Evolutionary conservation across 345 rosid species (phyloP), one percentile per base, ranked within the genome.

Genomic region (Pistacia atlantica): DNA sequence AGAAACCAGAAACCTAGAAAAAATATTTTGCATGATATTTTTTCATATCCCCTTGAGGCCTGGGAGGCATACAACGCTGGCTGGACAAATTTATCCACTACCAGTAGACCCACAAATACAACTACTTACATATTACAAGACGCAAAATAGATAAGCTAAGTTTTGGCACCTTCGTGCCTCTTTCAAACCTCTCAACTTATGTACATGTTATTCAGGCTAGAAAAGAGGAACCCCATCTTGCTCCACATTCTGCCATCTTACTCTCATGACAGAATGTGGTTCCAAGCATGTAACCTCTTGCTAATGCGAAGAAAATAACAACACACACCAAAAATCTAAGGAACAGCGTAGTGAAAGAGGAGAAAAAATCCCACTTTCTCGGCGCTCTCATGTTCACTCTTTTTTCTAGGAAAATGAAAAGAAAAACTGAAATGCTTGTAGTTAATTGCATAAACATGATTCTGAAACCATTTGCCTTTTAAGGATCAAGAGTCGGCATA

Each of bases 191-290:
- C 61, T 75, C 76, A 66, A 59, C 57, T 65, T 74, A 64, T 76
- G 25, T 69, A 77, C 76, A 57, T 46, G 51, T 57, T 17, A 65
- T 18, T 37, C 18, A 64, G 69, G 10, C 73, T 37, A 67, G 62
- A 31, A 17, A 18, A 55, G 33, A 51, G 60, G 75, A 56, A 62
- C 61, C 57, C 6, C 42, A 12, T 56, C 85, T 80, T 86, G 85
- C 86, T 83, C 89, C 86, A 75, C 78, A 63, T 65, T 59, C 70
- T 73, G 76, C 79, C 78, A 78, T 65, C 67, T 48, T 42, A 38
- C 25, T 33, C 17, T 3, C 48, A 54, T 54, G 80, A 49, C 80
- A 17, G 76, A 74, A 65, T 72, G 57, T 60, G 85, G 80, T 86
- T 83, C 86, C 86, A 86, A 82, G 85, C 75, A 72, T 59, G 57